Conservation (phyloP, 2,329 filamentous ascomycete genomes). For the Ilyonectria sp. region DNA sequence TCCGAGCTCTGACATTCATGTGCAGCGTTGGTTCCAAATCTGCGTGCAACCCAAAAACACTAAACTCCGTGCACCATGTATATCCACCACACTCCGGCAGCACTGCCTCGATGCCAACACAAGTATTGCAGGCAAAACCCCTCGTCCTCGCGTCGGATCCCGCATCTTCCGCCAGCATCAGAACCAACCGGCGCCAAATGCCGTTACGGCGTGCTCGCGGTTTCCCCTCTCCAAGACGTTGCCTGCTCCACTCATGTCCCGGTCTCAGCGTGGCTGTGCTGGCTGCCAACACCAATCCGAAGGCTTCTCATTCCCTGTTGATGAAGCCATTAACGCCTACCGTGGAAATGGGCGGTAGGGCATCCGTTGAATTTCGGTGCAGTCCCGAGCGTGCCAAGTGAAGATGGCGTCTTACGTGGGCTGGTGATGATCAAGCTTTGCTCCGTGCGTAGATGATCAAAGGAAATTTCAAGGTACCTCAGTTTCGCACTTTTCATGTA, state of each 20-base stretch:
- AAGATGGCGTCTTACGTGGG: neutral
- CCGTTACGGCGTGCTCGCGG: neutral
- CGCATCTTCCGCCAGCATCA: constrained; percentile 8
- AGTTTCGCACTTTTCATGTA: neutral
- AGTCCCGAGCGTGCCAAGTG: neutral
- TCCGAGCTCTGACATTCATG: neutral
- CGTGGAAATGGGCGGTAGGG: neutral
- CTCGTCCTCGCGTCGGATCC: constrained; percentile 13
- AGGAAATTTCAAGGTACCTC: neutral
- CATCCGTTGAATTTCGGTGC: constrained; percentile 11
- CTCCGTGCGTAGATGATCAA: neutral
- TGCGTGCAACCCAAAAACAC: constrained; percentile 7
- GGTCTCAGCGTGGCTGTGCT: constrained; percentile 23
- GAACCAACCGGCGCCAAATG: neutral
- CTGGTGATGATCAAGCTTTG: neutral
- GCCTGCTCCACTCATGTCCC: constrained; percentile 6
- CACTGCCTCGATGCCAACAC: constrained; percentile 20
- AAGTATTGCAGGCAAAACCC: constrained; percentile 10
- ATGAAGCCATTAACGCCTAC: constrained; percentile 1
- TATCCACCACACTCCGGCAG: constrained; percentile 20
- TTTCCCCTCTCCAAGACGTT: constrained; percentile 1
- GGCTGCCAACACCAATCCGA: constrained; percentile 12
- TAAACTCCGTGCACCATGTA: constrained; percentile 9
- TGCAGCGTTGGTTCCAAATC: neutral
- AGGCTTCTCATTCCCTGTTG: constrained; percentile 3